Base-by-base conservation (phyloP, 495 filamentous ascomycete species). In the Amniculicola lignicola region DNA sequence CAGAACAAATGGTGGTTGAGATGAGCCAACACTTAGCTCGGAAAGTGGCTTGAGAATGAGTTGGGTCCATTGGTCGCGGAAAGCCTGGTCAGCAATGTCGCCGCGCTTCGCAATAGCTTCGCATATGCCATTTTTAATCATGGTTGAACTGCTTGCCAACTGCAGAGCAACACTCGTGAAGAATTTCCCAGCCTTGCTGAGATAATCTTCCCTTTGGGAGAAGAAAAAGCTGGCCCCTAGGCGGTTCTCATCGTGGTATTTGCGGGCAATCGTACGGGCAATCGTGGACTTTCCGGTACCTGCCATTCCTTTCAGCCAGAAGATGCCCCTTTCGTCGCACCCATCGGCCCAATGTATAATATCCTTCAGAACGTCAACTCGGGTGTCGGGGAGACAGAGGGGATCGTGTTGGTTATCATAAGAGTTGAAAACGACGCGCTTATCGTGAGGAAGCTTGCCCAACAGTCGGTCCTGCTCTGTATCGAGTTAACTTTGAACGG, bases 241-340 rank as follows among this genome's bases (percentile, higher is more conserved):
- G 22, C 22, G 48, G 2, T 36, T 12, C 45, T 51, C 7, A 6
- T 43, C 41, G 21, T 31, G 18, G 41, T 56, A 57, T 3, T 3
- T 31, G 19, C 35, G 12, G 11, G 50, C 57, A 12, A 60, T n/a
- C 1, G 57, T 60, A 1, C 40, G 37, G n/a, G 57, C 49, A 3
- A 60, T 54, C 0, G 57, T 60, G 6, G 57, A 60, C 49, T 60
- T 60, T 2, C 57, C 57, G 4, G 50, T 60, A 31, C 59, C 59
- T 1, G 59, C 59, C 43, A 51, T 46, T n/a, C 65, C 70, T 21
- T 55, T 55, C n/a, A 75, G 61, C 71, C 70, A 75, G 51, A 71
- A 72, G 53, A 72, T 67, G 43, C 21, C 16, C 27, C 37, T 54
- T 15, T 23, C 27, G 15, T 49, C 25, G 33, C n/a, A 10, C 2